These are phyloP conservation scores for Calonectria ilicicola DNA, from an alignment of 2,329 filamentous ascomycete species.

Conservation along the genomic window DNA sequence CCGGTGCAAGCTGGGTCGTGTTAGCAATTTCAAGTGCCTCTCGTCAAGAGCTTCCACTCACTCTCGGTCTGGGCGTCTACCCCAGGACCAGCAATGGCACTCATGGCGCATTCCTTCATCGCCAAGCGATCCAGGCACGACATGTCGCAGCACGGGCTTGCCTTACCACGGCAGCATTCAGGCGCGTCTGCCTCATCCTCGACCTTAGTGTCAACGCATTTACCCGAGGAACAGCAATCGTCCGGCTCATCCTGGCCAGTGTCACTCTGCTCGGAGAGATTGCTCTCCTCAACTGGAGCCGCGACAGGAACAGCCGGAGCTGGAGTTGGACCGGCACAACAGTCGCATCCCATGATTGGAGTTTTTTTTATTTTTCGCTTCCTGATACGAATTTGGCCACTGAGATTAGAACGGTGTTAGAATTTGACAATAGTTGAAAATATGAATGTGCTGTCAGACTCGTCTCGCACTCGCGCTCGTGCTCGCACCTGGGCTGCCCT, in stretches of 20 bases:
- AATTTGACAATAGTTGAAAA: neutral
- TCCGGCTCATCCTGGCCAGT: neutral
- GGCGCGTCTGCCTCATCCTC: neutral
- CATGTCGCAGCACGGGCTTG: neutral
- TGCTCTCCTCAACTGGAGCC: neutral
- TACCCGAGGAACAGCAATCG: constrained; percentile 1
- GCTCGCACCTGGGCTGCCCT: too few species aligned
- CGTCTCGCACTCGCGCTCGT: too few species aligned
- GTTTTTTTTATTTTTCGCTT: neutral
- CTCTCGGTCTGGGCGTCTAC: neutral
- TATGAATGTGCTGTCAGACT: too few species aligned
- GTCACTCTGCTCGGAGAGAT: too few species aligned
- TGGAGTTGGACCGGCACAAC: constrained; percentile 21
- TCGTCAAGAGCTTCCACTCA: neutral
- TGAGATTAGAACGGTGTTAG: neutral
- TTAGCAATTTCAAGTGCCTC: neutral
- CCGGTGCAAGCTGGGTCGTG: constrained; percentile 25
- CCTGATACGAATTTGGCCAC: neutral
- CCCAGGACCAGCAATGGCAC: too few species aligned
- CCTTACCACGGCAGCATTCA: constrained; percentile 6
- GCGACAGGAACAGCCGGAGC: neutral
- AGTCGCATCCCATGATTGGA: constrained; percentile 20
- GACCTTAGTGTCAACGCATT: neutral
- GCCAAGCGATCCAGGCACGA: constrained; percentile 15
- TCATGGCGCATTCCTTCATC: constrained; percentile 13